Evolutionary conservation across 495 filamentous ascomycete species (phyloP).

Genomic region (Xylaria flabelliformis): DNA sequence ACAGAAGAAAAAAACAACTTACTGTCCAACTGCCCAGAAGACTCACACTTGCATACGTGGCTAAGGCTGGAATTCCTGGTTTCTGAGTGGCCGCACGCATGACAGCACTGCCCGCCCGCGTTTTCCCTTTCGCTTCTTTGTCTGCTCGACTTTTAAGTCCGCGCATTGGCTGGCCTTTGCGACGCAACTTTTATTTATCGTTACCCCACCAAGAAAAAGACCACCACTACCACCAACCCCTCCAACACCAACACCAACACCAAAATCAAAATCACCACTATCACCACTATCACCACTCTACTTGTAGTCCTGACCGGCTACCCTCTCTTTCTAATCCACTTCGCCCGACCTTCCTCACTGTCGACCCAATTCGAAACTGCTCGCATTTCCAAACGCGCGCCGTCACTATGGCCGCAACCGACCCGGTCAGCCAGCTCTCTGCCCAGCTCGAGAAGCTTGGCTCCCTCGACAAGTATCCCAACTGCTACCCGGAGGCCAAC

Average conservation of each 20-base stretch:
- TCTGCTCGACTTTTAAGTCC: conserved; percentile 1
- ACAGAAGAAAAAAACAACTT: conserved; percentile 1
- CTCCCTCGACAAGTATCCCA: conserved; percentile 55
- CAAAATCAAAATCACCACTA: background rate
- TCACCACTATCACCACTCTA: background rate
- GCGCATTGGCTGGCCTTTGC: conserved; percentile 27
- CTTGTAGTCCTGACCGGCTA: conserved; percentile 1
- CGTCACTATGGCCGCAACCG: conserved; percentile 35
- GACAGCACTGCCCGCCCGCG: conserved; percentile 1
- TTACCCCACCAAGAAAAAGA: conserved; percentile 32
- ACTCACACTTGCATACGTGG: background rate
- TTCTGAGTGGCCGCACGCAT: conserved; percentile 22
- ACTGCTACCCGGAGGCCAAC: conserved; percentile 73
- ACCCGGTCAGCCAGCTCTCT: conserved; percentile 45
- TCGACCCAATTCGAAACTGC: background rate
- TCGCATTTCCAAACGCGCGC: conserved; percentile 31
- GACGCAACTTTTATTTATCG: conserved; percentile 36
- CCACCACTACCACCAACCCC: background rate
- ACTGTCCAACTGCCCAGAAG: background rate
- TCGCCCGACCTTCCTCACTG: background rate
- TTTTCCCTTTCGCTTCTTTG: conserved; percentile 22
- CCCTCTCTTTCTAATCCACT: background rate
- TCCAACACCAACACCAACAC: background rate
- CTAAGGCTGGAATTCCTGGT: background rate
- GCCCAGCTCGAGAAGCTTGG: conserved; percentile 49